Percentiles rank a stretch among this genome's conserved stretches.
phyloP scores from a whole-genome alignment of 371 early-diverging fungal genomes.

The Mucor racemosus region DNA sequence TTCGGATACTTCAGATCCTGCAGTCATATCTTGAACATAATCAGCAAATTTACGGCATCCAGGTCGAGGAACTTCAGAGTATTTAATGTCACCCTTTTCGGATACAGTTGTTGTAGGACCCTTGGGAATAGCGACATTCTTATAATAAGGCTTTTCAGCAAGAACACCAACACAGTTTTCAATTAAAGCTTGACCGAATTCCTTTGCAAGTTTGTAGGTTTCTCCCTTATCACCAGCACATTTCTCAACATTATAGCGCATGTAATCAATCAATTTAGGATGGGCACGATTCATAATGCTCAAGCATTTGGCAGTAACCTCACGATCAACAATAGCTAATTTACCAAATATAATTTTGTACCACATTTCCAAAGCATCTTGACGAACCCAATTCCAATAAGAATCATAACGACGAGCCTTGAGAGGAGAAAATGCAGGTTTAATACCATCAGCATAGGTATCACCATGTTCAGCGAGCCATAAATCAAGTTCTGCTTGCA shows the following conservation, averaged over 20 bases:
- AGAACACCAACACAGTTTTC: conserved; percentile 88
- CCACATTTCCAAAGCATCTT: conserved; percentile 89
- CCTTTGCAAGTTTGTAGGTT: conserved; percentile 82
- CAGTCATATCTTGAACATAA: conserved; percentile 75
- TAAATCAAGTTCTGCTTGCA: conserved; percentile 86
- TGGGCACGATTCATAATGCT: conserved; percentile 93
- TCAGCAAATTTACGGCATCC: conserved; percentile 70
- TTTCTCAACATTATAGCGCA: conserved; percentile 84
- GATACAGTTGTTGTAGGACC: conserved; percentile 81
- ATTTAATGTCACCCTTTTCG: conserved; percentile 82
- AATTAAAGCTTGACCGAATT: conserved; percentile 80
- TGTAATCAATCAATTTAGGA: conserved; percentile 79
- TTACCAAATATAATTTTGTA: conserved; percentile 93
- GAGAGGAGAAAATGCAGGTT: conserved; percentile 78
- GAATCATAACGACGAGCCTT: conserved; percentile 94
- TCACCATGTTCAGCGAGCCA: conserved; percentile 93
- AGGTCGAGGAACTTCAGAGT: conserved; percentile 77
- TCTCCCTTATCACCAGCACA: conserved; percentile 78
- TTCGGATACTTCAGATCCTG: conserved; percentile 71
- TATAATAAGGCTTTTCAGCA: conserved; percentile 80
- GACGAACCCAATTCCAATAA: conserved; percentile 98
- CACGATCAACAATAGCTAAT: conserved; percentile 88
- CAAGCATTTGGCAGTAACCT: conserved; percentile 88
- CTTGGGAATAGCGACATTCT: conserved; percentile 81
- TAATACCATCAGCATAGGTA: conserved; percentile 86